A percentile compares a stretch with the other conserved stretches of the same genome.
phyloP scores from a whole-genome alignment of 768 basidiomycete species.

The Hebeloma cylindrosporum region DNA sequence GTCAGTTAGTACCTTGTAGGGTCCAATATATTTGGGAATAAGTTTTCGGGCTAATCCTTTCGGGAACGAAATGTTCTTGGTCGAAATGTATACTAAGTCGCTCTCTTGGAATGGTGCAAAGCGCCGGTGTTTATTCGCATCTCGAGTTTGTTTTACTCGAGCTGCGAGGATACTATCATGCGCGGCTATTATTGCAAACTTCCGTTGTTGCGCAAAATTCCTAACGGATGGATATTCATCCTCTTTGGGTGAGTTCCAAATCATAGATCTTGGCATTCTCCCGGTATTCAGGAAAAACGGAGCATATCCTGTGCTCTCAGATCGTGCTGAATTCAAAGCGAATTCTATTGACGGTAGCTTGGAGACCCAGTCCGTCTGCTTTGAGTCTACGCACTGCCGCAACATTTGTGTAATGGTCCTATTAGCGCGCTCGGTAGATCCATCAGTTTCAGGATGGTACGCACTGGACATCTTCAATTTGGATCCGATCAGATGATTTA shows the following conservation, averaged over 20 bases:
- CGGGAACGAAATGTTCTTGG: conserved; percentile 13
- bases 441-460: too few species aligned
- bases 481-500: conserved; percentile 23
- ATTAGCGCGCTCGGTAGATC: too few species aligned
- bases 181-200: conserved; percentile 23
- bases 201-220: conserved; percentile 9
- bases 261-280: conserved; percentile 8
- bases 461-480: conserved; percentile 29
- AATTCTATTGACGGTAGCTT: too few species aligned
- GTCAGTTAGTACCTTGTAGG: conserved; percentile 4
- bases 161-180: conserved; percentile 32
- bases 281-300: too few species aligned
- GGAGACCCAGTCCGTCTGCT: too few species aligned
- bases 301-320: too few species aligned
- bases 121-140: conserved; percentile 23
- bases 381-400: too few species aligned
- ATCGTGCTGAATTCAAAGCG: too few species aligned
- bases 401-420: too few species aligned
- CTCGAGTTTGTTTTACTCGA: conserved; percentile 26
- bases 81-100: conserved; percentile 11
- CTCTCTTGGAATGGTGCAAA: conserved; percentile 1
- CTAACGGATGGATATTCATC: conserved; percentile 12
- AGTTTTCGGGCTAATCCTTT: conserved; percentile 15
- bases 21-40: conserved; percentile 17
- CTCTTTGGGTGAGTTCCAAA: conserved; percentile 5